phyloP scores from a whole-genome alignment of 2,329 filamentous ascomycete species.

The Phaeophleospora eucalypticola region DNA sequence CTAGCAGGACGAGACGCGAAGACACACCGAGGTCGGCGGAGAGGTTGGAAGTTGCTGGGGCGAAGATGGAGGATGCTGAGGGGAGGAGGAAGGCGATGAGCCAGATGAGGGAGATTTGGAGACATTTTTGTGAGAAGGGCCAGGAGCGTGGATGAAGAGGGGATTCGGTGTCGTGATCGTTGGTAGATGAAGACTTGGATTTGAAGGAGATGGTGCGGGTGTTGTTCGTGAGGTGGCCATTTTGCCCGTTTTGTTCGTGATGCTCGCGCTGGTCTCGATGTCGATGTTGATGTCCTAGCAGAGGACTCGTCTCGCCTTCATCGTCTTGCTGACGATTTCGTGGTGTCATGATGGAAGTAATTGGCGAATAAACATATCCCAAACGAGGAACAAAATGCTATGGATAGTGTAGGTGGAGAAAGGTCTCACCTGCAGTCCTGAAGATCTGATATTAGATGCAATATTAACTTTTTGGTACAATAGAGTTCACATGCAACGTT shows the following conservation, averaged over 20 bases:
- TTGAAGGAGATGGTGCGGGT: not conserved
- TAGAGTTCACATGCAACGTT: not conserved
- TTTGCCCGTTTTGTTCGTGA: not conserved
- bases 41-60: constrained; percentile 4
- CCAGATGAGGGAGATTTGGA: constrained; percentile 4
- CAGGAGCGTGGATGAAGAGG: constrained; percentile 3
- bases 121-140: constrained; percentile 4
- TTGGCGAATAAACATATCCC: too few relatives aligned
- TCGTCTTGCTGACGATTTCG: not conserved
- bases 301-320: constrained; percentile 1
- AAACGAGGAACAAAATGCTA: too few relatives aligned
- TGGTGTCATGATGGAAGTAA: not conserved
- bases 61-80: constrained; percentile 8
- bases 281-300: constrained; percentile 1
- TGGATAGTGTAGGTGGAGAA: too few relatives aligned
- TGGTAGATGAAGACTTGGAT: not conserved
- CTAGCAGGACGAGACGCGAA: constrained; percentile 35
- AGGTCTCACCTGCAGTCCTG: too few relatives aligned
- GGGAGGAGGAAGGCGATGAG: constrained; percentile 9
- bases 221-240: not conserved
- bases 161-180: constrained; percentile 2
- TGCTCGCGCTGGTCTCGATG: not conserved
- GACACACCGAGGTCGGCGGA: not conserved
- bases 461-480: too few relatives aligned
- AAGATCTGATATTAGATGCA: too few relatives aligned